Base-by-base conservation (phyloP, 1,284 basidiomycete species). In the Gomphus bonarii region DNA sequence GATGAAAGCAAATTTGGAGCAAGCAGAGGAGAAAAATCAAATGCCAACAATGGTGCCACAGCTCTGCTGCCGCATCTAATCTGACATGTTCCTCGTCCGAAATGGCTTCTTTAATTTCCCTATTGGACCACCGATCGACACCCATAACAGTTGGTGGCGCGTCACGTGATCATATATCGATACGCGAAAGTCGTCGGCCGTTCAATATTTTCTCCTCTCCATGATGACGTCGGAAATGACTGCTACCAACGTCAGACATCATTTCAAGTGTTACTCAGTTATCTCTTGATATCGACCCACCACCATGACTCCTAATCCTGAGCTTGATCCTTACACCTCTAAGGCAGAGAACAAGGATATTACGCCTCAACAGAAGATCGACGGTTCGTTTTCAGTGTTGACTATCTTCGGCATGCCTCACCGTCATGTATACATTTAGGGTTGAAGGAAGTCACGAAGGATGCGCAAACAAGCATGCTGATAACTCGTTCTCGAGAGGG, bases 401-500 rank as follows among this genome's bases (percentile, higher is more conserved):
- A 33, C 40, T 10, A 3, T 57, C 52, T 12, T n/a, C 33, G 16
- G 36, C 3, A 18, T 42, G 20, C 18, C 20, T 22, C 42, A 22
- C 22, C 42, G 7, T 44, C 25, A 30, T 31, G 6, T n/a, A 12
- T 22, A 50, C 10, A 11, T 18, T 38, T 22, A 84, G 83, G 75
- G 56, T 73, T 88, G 40, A 81, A 82, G 60, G 69, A 73, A 38
- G 78, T 91, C 59, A 66, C 90, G 58, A 77, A 81, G 59, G 68
- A 73, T 0, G 79, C 81, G 20, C 75, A 80, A 65, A 82, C 81
- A 0, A 87, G 84, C 51, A 91, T 95, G 85, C 74, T 95, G 54
- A 88, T 87, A 16, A 89, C 90, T 16, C 84, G 85, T 49, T 76
- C 80, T n/a, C 66, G 78, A n/a, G 75, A 82, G 61, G 91, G 91